Base-by-base conservation (phyloP, 345 rosid genomes). In the Eucalyptus sp. region DNA sequence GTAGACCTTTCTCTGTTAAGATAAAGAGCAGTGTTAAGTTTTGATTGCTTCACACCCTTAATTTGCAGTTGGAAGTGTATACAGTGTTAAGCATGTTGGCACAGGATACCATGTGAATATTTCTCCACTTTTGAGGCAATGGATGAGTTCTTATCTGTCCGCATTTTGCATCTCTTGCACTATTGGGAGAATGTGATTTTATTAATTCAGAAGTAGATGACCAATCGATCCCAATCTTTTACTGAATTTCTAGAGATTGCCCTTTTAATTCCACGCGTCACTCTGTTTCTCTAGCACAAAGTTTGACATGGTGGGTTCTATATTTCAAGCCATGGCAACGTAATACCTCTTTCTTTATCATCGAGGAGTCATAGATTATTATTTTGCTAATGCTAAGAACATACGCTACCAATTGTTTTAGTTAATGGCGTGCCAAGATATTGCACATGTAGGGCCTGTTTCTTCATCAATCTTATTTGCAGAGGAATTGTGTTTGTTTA, bases 1-100 rank as follows among this genome's bases (percentile, higher is more conserved):
- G 94, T 52, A 92, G 91, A 76, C 96, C 99, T 58, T 94, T 93
- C 89, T 95, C 98, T 31, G 91, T 97, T 87, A 98, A 94, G 93
- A 92, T 93, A 90, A 96, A 96, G 87, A 94, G 95, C 41, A 91
- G 96, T 27, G 91, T 97, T 29, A 95, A 97, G 91, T 95, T 96
- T 93, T 97, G 94, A 96, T 60, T 87, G 88, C 89, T 60, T 41
- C 43, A 27, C 68, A 25, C 87, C 79, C 33, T 79, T 7, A 54
- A 50, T 79, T 50, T 86, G 33, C 29, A 31, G 87, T 54, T 66
- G 9, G 48, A 90, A 89, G 46, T 93, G 96, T 94, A 92, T 43
- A 93, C 90, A 93, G 87, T 49, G 31, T 68, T 33, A 8, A 10
- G 15, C 66, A 58, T 58, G 66, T 58, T 25, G 29, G 66, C 66